These are phyloP conservation scores for Drosera spatulata DNA, from an alignment of 179 eudicot genomes.

Conservation along the genomic window DNA sequence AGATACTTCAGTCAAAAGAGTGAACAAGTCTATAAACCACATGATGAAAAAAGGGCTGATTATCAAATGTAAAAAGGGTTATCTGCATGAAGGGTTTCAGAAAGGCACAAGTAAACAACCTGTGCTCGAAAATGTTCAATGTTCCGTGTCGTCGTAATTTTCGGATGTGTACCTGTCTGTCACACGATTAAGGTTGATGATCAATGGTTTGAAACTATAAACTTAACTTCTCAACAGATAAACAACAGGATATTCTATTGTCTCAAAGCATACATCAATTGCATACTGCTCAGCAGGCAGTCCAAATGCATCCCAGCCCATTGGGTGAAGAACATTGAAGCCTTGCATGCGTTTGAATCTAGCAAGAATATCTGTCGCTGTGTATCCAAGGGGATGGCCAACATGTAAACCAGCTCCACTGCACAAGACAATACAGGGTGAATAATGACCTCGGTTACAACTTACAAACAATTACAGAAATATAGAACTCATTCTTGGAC, in stretches of 20 bases:
- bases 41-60: too few species aligned
- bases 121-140: constrained; percentile 75
- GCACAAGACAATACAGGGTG: constrained; percentile 11
- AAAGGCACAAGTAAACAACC: constrained; percentile 23
- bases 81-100: neutral
- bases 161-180: constrained; percentile 99
- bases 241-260: constrained; percentile 6
- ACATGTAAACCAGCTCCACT: constrained; percentile 99
- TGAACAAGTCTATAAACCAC: neutral
- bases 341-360: constrained; percentile 96
- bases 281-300: constrained; percentile 99
- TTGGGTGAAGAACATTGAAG: constrained; percentile 94
- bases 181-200: constrained; percentile 25
- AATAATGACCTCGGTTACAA: constrained; percentile 3
- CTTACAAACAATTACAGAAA: too few species aligned
- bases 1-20: constrained; percentile 8
- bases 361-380: constrained; percentile 98
- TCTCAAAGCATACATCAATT: constrained; percentile 53
- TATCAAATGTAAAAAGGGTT: neutral
- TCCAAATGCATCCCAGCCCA: constrained; percentile 99
- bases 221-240: constrained; percentile 5
- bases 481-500: neutral
- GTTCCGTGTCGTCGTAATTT: constrained; percentile 80
- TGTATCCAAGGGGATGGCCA: constrained; percentile 99
- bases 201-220: constrained; percentile 10